Base-by-base conservation (phyloP, 1,284 basidiomycete genomes). In the Rhodotorula glutinis region DNA sequence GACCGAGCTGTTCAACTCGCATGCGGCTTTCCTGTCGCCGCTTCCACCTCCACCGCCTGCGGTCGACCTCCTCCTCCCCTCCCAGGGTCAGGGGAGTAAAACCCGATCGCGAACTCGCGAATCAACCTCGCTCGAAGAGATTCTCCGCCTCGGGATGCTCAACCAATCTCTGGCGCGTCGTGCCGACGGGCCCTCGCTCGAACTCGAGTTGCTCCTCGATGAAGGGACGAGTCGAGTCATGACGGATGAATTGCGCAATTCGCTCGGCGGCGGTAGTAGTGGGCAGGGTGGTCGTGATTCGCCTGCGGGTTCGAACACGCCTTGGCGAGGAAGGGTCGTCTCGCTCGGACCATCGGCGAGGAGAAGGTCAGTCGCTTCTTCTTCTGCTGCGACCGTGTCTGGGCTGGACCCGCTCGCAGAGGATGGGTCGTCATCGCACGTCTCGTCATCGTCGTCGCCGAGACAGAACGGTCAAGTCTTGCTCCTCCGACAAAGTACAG, bases 91-190 rank as follows among this genome's bases (percentile, higher is more conserved):
- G 8, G 14, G 11, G 41, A 13, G 21, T 8, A 27, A 16, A n/a
- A 51, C n/a, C 49, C 49, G 56, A 13, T 4, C 33, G 2, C 52
- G 41, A 46, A 30, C 51, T 0, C 56, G 62, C 43, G 57, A 63
- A 19, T 63, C 62, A 2, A 44, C 52, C 23, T 53, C 62, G n/a
- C 57, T 63, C 30, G 62, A 63, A 4, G 62, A 63, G 38, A 53
- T 63, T 5, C 51, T 63, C 33, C 51, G 62, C 2, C 30, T 41
- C 3, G 62, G 62, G 2, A 23, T 63, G 21, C 52, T 41, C 2
- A 33, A 33, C 52, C 27, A 29, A 11, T 29, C 54, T 5, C 38
- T 2, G 25, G 8, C 19, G 49, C 19, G 13, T 19, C 3, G 43
- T 29, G 17, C 14, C 2, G 43, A 19, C 14, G 17, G 8, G 2